phyloP scores from a whole-genome alignment of 352 stramenopile genomes.

The Globisporangium lucens region DNA sequence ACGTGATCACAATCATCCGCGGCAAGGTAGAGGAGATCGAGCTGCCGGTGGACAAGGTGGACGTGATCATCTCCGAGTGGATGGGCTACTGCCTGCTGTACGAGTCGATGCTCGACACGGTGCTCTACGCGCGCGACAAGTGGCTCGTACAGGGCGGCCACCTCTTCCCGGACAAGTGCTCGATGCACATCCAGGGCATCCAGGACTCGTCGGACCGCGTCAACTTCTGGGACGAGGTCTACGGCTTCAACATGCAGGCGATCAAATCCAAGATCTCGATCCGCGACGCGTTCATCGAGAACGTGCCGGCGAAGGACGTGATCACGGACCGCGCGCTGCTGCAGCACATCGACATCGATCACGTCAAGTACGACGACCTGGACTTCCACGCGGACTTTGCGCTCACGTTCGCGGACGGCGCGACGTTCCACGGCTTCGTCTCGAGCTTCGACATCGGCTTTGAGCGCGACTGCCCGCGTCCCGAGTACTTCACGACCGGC shows the following conservation, averaged over 20 bases:
- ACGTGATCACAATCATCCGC: conserved; percentile 92
- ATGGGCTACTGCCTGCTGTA: conserved; percentile 99
- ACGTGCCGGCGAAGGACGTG: conserved; percentile 87
- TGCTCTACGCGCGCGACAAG: conserved; percentile 95
- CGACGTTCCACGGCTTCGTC: conserved; percentile 94
- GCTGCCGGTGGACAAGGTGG: conserved; percentile 91
- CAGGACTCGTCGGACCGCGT: conserved; percentile 66
- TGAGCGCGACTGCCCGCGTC: conserved; percentile 87
- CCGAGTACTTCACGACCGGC: conserved; percentile 95
- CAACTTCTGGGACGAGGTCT: conserved; percentile 97
- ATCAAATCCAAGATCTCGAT: conserved; percentile 95
- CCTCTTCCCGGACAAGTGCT: conserved; percentile 97
- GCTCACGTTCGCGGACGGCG: conserved; percentile 81
- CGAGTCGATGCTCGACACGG: conserved; percentile 98
- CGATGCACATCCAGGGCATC: conserved; percentile 90
- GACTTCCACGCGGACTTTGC: conserved; percentile 91
- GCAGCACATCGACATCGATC: conserved; percentile 86
- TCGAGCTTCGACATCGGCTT: conserved; percentile 98
- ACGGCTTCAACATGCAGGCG: conserved; percentile 98
- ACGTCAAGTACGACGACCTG: conserved; percentile 93
- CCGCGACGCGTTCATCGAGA: conserved; percentile 95
- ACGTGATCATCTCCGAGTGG: conserved; percentile 98
- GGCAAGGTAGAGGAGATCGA: conserved; percentile 94
- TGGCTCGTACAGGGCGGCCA: conserved; percentile 93
- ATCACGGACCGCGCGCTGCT: conserved; percentile 87